A percentile compares a stretch with the other conserved stretches of the same genome.
These are phyloP conservation scores for Trichoderma parareesei DNA, from an alignment of 495 filamentous ascomycete species.

Conservation along the genomic window DNA sequence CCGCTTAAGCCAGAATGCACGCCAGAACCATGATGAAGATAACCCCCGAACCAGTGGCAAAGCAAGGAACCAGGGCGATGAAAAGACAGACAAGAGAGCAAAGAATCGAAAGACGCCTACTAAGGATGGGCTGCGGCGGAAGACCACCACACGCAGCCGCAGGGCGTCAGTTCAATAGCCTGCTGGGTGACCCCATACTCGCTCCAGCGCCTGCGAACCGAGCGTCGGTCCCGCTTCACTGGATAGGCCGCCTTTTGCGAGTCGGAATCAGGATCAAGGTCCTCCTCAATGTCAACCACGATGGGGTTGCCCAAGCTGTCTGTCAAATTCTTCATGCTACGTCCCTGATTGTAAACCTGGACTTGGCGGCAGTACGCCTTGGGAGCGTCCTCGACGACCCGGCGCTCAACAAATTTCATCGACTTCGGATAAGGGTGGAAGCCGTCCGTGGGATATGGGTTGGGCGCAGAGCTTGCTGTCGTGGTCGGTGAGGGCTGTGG, in stretches of 20 bases:
- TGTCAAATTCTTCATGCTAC: constrained; percentile 30
- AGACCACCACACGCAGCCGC: constrained; percentile 27
- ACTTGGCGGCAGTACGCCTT: constrained; percentile 64
- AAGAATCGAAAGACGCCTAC: neutral
- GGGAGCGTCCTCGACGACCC: constrained; percentile 29
- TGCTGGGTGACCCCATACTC: constrained; percentile 11
- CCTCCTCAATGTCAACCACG: constrained; percentile 53
- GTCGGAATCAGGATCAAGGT: neutral
- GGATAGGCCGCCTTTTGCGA: constrained; percentile 8
- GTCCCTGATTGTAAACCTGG: constrained; percentile 47
- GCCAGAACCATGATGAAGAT: neutral
- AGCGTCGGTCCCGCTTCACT: constrained; percentile 10
- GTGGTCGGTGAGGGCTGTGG: constrained; percentile 17
- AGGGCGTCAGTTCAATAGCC: constrained; percentile 24
- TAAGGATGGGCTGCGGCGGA: neutral
- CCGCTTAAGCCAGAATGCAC: too few species aligned
- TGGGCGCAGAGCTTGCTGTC: neutral
- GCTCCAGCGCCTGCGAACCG: neutral
- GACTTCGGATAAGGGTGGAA: constrained; percentile 53
- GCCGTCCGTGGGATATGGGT: constrained; percentile 11
- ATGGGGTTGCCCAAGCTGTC: constrained; percentile 35
- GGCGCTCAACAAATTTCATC: constrained; percentile 74
- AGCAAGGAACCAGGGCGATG: neutral
- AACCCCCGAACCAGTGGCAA: neutral
- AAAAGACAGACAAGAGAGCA: neutral